Conservation (phyloP, 164 flowering plant genomes). For the Magnolia changhungtana region DNA sequence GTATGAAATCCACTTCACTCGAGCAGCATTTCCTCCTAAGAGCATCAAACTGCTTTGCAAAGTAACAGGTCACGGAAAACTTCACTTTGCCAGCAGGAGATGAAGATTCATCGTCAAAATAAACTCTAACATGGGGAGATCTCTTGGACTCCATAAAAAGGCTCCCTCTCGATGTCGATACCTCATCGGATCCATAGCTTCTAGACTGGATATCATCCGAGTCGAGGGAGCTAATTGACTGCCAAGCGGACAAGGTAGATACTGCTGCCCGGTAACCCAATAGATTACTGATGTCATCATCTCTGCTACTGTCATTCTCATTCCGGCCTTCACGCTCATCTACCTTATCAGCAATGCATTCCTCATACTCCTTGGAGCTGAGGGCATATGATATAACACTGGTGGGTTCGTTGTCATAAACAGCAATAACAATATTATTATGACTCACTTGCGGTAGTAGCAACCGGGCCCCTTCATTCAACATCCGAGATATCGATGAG, state of each 20-base stretch:
- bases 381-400: slow-evolving; percentile 92
- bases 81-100: slow-evolving; percentile 47
- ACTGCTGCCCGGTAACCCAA: slow-evolving; percentile 14
- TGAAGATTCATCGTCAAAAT: slow-evolving; percentile 60
- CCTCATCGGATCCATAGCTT: slow-evolving; percentile 66
- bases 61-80: slow-evolving; percentile 71
- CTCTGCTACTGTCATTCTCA: slow-evolving; percentile 24
- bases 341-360: slow-evolving; percentile 50
- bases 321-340: slow-evolving; percentile 34
- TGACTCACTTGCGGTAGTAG: slow-evolving; percentile 53
- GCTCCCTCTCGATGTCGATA: slow-evolving; percentile 35
- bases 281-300: slow-evolving; percentile 21
- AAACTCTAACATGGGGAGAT: slow-evolving; percentile 63
- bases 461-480: slow-evolving; percentile 65
- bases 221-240: slow-evolving; percentile 60
- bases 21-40: slow-evolving; percentile 76
- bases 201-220: slow-evolving; percentile 49
- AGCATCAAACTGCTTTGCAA: slow-evolving; percentile 72
- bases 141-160: slow-evolving; percentile 45
- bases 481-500: slow-evolving; percentile 48
- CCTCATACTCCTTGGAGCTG: slow-evolving; percentile 66
- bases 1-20: slow-evolving; percentile 57
- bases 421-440: slow-evolving; percentile 63
- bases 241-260: slow-evolving; percentile 50
- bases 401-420: slow-evolving; percentile 87